These are phyloP conservation scores for Bryoerythrophyllum caledonicum DNA, from an alignment of 225 moss, liverwort and hornwort species.

Conservation along the genomic window DNA sequence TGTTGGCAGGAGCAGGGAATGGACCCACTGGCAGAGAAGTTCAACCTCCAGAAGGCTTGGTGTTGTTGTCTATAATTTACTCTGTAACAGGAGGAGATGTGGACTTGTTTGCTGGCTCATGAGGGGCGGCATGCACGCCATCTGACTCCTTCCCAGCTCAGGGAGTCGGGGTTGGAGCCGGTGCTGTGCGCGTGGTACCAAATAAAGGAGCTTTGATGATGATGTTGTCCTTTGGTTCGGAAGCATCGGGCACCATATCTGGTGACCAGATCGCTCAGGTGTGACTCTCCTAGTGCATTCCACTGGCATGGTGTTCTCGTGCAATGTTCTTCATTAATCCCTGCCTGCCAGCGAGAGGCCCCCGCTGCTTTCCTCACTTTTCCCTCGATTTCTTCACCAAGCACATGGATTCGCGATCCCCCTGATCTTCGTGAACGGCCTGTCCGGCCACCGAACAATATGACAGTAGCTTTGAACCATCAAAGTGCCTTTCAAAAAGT, in stretches of 20 bases:
- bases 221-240: background rate
- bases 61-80: background rate
- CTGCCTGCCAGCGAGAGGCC: background rate
- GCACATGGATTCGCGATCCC: background rate
- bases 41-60: background rate
- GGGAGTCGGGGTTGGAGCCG: background rate
- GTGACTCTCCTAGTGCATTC: slow-evolving; percentile 3
- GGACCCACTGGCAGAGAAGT: background rate
- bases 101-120: background rate
- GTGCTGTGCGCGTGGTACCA: background rate
- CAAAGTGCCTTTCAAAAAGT: background rate
- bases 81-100: background rate
- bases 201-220: background rate
- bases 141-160: background rate
- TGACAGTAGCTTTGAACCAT: background rate
- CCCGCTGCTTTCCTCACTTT: too few relatives aligned
- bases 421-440: background rate
- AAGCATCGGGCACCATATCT: background rate
- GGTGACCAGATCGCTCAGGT: background rate
- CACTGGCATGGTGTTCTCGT: slow-evolving; percentile 8
- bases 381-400: background rate
- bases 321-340: background rate
- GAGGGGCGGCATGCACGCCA: background rate
- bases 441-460: background rate
- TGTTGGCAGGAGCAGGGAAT: background rate